A percentile compares a stretch with the other conserved stretches of the same genome.
These are phyloP conservation scores for Hypoxylon sp. DNA, from an alignment of 2,329 filamentous ascomycete genomes.

Conservation along the genomic window DNA sequence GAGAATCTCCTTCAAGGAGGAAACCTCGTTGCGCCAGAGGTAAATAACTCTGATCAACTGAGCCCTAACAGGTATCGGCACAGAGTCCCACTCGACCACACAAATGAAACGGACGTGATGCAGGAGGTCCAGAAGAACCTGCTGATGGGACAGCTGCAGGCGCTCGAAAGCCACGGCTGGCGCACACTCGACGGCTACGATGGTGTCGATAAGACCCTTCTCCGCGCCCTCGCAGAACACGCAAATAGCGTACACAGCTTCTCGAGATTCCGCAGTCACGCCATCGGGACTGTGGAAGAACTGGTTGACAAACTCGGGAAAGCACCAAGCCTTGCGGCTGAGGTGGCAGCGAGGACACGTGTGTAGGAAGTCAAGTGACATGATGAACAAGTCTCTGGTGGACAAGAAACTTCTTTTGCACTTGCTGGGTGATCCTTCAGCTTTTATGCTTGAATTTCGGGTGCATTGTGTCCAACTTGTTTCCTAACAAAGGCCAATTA, in stretches of 20 bases:
- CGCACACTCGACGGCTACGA: background rate
- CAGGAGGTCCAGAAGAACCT: background rate
- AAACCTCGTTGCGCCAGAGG: background rate
- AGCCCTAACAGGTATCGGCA: background rate
- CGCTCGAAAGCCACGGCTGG: background rate
- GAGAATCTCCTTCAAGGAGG: background rate
- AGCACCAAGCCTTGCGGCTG: background rate
- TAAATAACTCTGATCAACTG: background rate
- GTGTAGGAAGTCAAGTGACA: background rate
- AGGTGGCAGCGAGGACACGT: background rate
- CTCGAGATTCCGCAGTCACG: background rate
- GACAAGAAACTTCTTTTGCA: background rate
- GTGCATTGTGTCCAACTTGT: background rate
- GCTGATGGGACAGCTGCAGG: background rate
- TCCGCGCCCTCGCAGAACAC: background rate
- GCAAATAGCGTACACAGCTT: background rate
- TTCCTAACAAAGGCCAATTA: background rate
- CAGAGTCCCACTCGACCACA: background rate
- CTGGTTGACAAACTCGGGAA: background rate
- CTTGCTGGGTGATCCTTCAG: background rate
- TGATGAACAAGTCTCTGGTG: background rate
- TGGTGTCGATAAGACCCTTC: background rate
- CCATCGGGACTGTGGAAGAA: background rate
- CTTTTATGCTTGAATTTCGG: background rate
- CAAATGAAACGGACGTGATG: background rate